Percentiles rank a stretch among this genome's conserved stretches.
phyloP scores from a whole-genome alignment of 108 stramenopile species.

The Pseudonitzschia multistriata region DNA sequence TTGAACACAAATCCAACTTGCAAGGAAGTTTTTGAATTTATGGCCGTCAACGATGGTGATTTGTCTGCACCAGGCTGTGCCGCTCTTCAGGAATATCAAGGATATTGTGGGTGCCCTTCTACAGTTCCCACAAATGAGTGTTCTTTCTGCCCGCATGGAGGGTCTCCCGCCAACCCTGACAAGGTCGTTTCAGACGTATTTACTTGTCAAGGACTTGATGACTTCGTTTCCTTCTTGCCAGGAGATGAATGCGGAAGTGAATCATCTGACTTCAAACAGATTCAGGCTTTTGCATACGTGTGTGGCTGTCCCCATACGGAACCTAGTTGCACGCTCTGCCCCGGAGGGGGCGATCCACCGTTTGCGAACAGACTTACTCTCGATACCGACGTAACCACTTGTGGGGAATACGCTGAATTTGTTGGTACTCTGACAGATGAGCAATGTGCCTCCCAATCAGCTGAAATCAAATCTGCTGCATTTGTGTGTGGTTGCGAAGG shows the following conservation, averaged over 20 bases:
- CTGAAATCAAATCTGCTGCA: neutral
- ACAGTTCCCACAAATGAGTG: slow-evolving; percentile 1
- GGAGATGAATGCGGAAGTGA: slow-evolving; percentile 12
- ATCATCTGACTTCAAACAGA: slow-evolving; percentile 1
- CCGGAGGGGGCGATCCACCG: slow-evolving; percentile 10
- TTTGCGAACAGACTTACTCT: neutral
- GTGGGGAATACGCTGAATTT: slow-evolving; percentile 8
- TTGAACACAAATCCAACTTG: slow-evolving; percentile 29
- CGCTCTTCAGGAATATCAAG: slow-evolving; percentile 19
- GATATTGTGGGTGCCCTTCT: slow-evolving; percentile 28
- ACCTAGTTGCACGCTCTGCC: slow-evolving; percentile 27
- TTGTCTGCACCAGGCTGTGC: slow-evolving; percentile 2
- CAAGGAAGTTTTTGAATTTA: slow-evolving; percentile 20
- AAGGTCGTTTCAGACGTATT: slow-evolving; percentile 11
- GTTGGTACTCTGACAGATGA: slow-evolving; percentile 7
- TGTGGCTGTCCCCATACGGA: slow-evolving; percentile 27
- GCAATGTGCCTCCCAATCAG: neutral
- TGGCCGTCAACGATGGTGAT: slow-evolving; percentile 20
- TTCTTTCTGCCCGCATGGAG: slow-evolving; percentile 33
- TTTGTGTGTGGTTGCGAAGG: slow-evolving; percentile 12
- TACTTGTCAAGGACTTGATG: slow-evolving; percentile 22
- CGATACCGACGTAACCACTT: slow-evolving; percentile 4
- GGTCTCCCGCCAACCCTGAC: slow-evolving; percentile 6
- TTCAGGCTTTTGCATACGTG: slow-evolving; percentile 27
- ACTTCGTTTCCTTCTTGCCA: slow-evolving; percentile 17